Evolutionary conservation across 2,329 filamentous ascomycete genomes (phyloP).

Genomic region (Didymosphaeria variabile): DNA sequence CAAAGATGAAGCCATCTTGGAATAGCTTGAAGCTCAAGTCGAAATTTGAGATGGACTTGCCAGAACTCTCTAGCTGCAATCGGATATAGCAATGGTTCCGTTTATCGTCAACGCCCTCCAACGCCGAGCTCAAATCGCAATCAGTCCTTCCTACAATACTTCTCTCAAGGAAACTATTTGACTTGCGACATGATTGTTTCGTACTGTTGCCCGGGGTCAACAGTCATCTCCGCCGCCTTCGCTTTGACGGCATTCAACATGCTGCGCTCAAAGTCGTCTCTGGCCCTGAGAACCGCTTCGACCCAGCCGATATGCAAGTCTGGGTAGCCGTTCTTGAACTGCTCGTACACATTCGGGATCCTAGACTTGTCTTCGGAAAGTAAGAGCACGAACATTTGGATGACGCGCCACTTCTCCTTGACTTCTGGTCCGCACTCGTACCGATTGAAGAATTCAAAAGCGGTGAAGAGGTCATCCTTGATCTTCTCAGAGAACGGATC

Average conservation of each 20-base stretch:
- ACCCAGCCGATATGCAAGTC: conserved; percentile 96
- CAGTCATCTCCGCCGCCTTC: conserved; percentile 83
- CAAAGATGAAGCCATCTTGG: neutral
- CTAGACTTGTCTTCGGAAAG: conserved; percentile 77
- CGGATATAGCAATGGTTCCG: neutral
- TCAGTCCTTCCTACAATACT: neutral
- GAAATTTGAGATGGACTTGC: neutral
- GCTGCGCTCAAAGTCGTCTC: conserved; percentile 92
- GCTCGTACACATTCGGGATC: conserved; percentile 80
- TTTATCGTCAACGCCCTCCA: neutral
- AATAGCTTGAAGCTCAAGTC: neutral
- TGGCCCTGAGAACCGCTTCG: conserved; percentile 82
- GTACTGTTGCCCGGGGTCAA: conserved; percentile 73
- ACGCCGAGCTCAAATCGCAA: conserved; percentile 8
- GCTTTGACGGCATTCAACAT: conserved; percentile 91
- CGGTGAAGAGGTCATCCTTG: conserved; percentile 88
- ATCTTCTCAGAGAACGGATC: conserved; percentile 94
- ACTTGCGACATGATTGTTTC: conserved; percentile 97
- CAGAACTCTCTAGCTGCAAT: neutral
- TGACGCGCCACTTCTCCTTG: conserved; percentile 91
- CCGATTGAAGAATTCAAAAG: conserved; percentile 85
- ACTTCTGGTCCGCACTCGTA: conserved; percentile 67
- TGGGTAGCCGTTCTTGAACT: conserved; percentile 88
- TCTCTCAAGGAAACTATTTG: conserved; percentile 61
- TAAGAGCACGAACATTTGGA: conserved; percentile 82